Evolutionary conservation across 148 eudicot genomes (phyloP), one percentile per base, ranked within the genome.

Genomic region (Drosera capensis): DNA sequence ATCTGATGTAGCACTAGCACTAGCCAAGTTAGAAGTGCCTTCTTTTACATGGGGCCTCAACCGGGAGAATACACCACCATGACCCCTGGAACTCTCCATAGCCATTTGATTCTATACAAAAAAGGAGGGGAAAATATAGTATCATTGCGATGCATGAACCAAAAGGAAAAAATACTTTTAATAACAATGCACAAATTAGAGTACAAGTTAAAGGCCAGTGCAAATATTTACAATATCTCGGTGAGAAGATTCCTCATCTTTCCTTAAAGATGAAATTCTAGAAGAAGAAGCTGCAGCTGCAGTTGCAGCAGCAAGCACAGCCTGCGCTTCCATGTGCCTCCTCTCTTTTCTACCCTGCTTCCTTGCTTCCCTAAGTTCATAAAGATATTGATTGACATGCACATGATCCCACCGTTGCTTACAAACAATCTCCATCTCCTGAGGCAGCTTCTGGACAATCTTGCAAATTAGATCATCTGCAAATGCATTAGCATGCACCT

Each of bases 211-310:
- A 37, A 11, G 14, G 4, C 41, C 41, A 39, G 6, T 14, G 2
- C n/a, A n/a, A n/a, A 53, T 16, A 46, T 20, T 54, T 8, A 62
- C 62, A 14, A 90, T 93, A 86, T 78, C 82, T 44, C 46, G 71
- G 35, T 44, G 72, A 14, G 74, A 57, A 58, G 78, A 64, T 58
- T 90, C 99, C 47, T 90, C 88, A 53, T 90, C 99, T 57, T 80
- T 90, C 72, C 99, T 75, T 30, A 80, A 56, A 23, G 99, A 80
- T 31, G 96, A 82, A 25, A 61, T 56, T 65, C 99, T 67, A 54
- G 86, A 80, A 40, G 97, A 84, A 46, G 95, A 78, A 43, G 97
- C 95, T 45, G 92, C 97, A 1, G 95, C 97, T 51, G 95, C 99
- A 58, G 95, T 81, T 25, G 99, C 99, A 60, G 95, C 95, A 44